Percentiles rank a stretch among this genome's conserved stretches.
These are phyloP conservation scores for Cryphonectria parasitica DNA, from an alignment of 2,329 filamentous ascomycete genomes.

Conservation along the genomic window DNA sequence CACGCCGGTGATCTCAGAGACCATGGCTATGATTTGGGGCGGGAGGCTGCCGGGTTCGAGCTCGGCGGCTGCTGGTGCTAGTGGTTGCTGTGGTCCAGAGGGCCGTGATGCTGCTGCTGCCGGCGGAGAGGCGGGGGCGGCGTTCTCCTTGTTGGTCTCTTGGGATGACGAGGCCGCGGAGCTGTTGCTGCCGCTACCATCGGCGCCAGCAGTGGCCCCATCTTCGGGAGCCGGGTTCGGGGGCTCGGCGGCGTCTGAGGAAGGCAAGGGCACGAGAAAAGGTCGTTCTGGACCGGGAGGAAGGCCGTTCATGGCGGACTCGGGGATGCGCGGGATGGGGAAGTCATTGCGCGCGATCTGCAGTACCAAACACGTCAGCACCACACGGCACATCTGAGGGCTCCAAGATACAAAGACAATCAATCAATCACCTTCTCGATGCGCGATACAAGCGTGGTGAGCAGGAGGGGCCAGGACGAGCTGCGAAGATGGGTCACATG, in stretches of 20 bases:
- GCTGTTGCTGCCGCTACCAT: constrained; percentile 27
- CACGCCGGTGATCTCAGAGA: constrained; percentile 63
- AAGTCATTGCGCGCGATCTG: constrained; percentile 82
- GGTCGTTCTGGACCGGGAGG: constrained; percentile 45
- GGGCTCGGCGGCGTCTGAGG: constrained; percentile 47
- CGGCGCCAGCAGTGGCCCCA: constrained; percentile 33
- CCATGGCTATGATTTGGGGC: constrained; percentile 64
- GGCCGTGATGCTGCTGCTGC: constrained; percentile 37
- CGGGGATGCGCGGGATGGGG: constrained; percentile 65
- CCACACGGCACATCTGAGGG: not conserved
- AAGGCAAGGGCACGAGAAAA: constrained; percentile 48
- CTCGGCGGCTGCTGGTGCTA: constrained; percentile 32
- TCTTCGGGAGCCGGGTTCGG: constrained; percentile 49
- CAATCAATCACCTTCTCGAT: constrained; percentile 60
- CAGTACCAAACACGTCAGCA: constrained; percentile 16
- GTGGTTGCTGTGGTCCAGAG: constrained; percentile 44
- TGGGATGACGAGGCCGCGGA: constrained; percentile 51
- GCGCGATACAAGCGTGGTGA: constrained; percentile 67
- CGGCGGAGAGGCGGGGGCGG: constrained; percentile 49
- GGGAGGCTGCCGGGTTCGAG: constrained; percentile 58
- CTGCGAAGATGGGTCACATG: constrained; percentile 49
- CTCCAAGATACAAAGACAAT: not conserved
- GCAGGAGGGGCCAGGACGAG: constrained; percentile 69
- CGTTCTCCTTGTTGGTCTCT: constrained; percentile 72
- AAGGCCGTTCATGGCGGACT: constrained; percentile 45